A percentile compares a stretch with the other conserved stretches of the same genome.
These are phyloP conservation scores for Rhododendron ferrugineum DNA, from an alignment of 148 eudicot genomes.

Conservation along the genomic window DNA sequence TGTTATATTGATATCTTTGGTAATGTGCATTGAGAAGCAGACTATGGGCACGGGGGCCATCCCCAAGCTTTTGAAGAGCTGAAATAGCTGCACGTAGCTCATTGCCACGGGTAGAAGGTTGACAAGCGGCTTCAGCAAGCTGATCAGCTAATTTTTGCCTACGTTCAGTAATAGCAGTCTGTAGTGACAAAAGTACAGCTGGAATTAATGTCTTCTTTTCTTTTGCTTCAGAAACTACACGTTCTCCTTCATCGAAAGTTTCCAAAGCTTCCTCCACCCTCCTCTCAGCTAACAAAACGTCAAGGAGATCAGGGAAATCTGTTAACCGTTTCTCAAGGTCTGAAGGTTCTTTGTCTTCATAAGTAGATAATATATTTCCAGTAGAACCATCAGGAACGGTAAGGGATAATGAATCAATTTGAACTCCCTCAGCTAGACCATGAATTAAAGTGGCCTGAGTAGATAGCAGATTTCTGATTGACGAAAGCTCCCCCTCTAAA, in stretches of 20 bases:
- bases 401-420: slow-evolving; percentile 52
- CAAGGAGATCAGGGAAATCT: slow-evolving; percentile 95
- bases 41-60: slow-evolving; percentile 91
- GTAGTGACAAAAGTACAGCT: slow-evolving; percentile 47
- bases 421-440: slow-evolving; percentile 89
- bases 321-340: slow-evolving; percentile 69
- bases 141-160: slow-evolving; percentile 92
- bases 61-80: slow-evolving; percentile 94
- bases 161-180: slow-evolving; percentile 59
- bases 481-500: slow-evolving; percentile 93
- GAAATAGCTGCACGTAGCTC: slow-evolving; percentile 88
- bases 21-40: slow-evolving; percentile 87
- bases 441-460: slow-evolving; percentile 93
- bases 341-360: slow-evolving; percentile 59
- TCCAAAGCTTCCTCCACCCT: slow-evolving; percentile 84
- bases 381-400: slow-evolving; percentile 40
- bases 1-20: slow-evolving; percentile 77
- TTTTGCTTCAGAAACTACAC: slow-evolving; percentile 66
- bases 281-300: slow-evolving; percentile 91
- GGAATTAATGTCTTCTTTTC: slow-evolving; percentile 56
- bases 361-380: slow-evolving; percentile 27
- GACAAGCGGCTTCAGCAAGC: slow-evolving; percentile 95
- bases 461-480: slow-evolving; percentile 88
- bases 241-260: slow-evolving; percentile 82
- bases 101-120: slow-evolving; percentile 87